These are phyloP conservation scores for Fusarium sublunatum DNA, from an alignment of 2,329 filamentous ascomycete species.

Conservation along the genomic window DNA sequence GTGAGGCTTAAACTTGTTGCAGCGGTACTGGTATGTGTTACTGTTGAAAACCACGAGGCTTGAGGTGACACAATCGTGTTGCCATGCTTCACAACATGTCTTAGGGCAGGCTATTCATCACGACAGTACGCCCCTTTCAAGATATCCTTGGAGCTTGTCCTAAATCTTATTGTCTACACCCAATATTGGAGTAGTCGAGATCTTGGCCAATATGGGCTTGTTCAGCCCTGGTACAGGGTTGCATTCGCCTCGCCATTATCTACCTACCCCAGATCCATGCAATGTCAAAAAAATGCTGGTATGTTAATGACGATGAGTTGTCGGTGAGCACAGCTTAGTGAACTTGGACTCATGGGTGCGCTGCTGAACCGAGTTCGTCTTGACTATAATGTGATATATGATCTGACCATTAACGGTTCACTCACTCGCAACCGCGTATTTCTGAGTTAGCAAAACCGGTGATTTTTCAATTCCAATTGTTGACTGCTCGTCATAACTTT, in stretches of 20 bases:
- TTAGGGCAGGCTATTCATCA: neutral
- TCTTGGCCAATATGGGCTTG: constrained; percentile 33
- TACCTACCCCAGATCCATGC: constrained; percentile 41
- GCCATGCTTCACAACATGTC: neutral
- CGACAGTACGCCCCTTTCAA: no score
- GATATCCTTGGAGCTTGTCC: neutral
- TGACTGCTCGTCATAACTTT: neutral
- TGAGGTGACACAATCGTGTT: constrained; percentile 8
- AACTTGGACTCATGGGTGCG: neutral
- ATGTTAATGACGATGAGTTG: constrained; percentile 35
- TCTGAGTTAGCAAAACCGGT: neutral
- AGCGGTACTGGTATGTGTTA: neutral
- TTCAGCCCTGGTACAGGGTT: constrained; percentile 34
- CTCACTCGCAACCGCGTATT: neutral
- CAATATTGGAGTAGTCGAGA: constrained; percentile 13
- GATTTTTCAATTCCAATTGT: neutral
- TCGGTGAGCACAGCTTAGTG: constrained; percentile 26
- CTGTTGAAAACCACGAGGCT: constrained; percentile 15
- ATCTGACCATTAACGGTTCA: neutral
- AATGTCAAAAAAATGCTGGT: constrained; percentile 33
- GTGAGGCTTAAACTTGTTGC: constrained; percentile 3
- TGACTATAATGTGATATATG: neutral
- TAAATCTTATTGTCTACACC: no score
- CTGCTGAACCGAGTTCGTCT: neutral
- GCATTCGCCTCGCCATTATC: constrained; percentile 29